Base-by-base conservation (phyloP, 768 basidiomycete species). In the Mycena albidolilacea region DNA sequence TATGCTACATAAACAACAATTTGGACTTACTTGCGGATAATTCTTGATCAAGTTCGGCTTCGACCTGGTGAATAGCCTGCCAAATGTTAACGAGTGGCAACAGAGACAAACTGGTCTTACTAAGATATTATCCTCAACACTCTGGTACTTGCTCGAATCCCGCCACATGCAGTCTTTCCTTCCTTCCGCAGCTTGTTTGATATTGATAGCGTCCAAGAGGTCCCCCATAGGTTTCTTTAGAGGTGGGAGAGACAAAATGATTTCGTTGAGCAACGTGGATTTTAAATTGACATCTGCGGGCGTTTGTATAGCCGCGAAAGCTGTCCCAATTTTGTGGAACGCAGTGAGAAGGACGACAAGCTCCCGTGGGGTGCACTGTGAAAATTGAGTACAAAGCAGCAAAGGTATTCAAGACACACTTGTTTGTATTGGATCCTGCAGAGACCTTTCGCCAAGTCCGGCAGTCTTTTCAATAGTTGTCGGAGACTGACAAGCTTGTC, bases 401-500 rank as follows among this genome's bases (percentile, higher is more conserved):
- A 14, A 12, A 52, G 2, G 11, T 4, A 48, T 39, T 19, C 17
- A 2, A 39, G 46, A 75, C 85, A 75, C 75, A 96, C 95, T 85
- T 96, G 94, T 59, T 96, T 94, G 76, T 97, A 97, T 78, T 97
- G 95, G 41, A 98, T 93, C 39, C 96, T 86, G 72, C 92, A 93
- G 17, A 99, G 83, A 0, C 97, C 97, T 78, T 90, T 93, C 0
- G 93, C 91, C 58, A 98, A 89, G 80, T 98, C 97, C 0, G 97
- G 96, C n/a, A 96, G 85, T 43, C 88, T 89, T 78, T 84, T 91
- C 67, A 97, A 84, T n/a, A 90, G 79, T 44, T 89, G 86, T 19
- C 93, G 90, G n/a, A 97, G 86, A 43, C 87, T 88, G 44, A 89
- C 87, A 52, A 97, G 84, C 54, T 87, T 86, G 17, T 90, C 89